Evolutionary conservation across 1,139 yeast genomes (phyloP), one percentile per base, ranked within the genome.

Genomic region (Suhomyces guaymorum): DNA sequence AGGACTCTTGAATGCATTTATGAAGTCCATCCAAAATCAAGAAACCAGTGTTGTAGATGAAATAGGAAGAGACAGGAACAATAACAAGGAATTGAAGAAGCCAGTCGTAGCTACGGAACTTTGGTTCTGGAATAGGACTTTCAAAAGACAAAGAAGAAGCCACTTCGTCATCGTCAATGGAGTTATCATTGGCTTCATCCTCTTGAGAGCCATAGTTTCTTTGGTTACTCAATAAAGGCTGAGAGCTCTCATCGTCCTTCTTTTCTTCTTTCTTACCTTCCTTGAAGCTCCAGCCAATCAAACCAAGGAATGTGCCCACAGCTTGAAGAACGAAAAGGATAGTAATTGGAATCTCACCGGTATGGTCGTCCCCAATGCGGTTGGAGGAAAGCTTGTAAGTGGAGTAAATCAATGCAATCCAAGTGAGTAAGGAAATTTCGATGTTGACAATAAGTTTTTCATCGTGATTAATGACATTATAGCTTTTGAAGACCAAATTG

Each of bases 101-200:
- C 96, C 96, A 88, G 50, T 85, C 95, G 54, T 83, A 87, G 29
- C 82, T 70, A 41, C 70, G 69, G 5, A 76, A 70, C 35, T 73
- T 71, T 15, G 29, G 39, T 14, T 42, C 44, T n/a, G 16, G 13
- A 2, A 7, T 12, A 5, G 27, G 31, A 3, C 26, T 24, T 20
- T 55, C 57, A 15, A 42, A 35, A 4, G 43, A 35, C 30, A 48
- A 18, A 30, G 52, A 28, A 31, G 49, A 20, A 41, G 38, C 36
- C n/a, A n/a, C n/a, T 15, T 38, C 46, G 8, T 43, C 41, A n/a
- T 29, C 30, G 10, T 28, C 34, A 17, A 44, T 46, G 12, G 38
- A 41, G 14, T 31, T 46, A 5, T 35, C 49, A 11, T 39, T 41
- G 11, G 28, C 32, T 15, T 46, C 49, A 15, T 37, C 42, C 17